Base-by-base conservation (phyloP, 2,329 filamentous ascomycete species). In the Clarireedia paspali region DNA sequence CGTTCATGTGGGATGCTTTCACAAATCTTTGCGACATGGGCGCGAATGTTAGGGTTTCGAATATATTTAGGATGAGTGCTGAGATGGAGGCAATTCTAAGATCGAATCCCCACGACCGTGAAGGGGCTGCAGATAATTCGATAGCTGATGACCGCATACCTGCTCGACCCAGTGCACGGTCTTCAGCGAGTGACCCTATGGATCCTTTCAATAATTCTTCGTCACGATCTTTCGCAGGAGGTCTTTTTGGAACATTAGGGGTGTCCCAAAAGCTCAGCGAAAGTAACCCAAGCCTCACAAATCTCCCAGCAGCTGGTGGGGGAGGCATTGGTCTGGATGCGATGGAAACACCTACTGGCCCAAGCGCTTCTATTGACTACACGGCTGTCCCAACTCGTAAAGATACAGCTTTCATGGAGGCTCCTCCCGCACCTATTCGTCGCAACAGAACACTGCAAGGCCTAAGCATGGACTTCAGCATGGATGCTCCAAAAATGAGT, bases 1-100 rank as follows among this genome's bases (percentile, higher is more conserved):
- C 94, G 1, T 92, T 97, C 71, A 94, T 96, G 82, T 99, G 94
- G 94, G 94, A 99, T 75, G 91, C 92, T 0, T 97, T 97, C 66
- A 84, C 86, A 23, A 87, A 83, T 15, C 79, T 99, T 6, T 96
- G 91, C 69, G 91, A 96, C 67, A 89, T 82, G 84, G 89, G 89
- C 4, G 86, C 90, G 46, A 85, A 84, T 62, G 79, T 97, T 54
- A 84, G 88, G 55, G 84, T 94, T 9, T 81, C 85, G 26, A 96
- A 95, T 66, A 88, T 96, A 60, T 99, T 96, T 74, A 90, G 85
- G 68, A 74, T 87, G 64, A 89, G 80, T 15, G 74, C 79, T 23
- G 84, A 88, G 60, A 78, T 88, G 71, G 71, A 80, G 53, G 72
- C 75, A 26, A 70, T 77, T 49, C 70, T 82, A 45, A 70, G 67